Conservation (phyloP, 208 protist genomes). For the Trypanosoma grayi region DNA sequence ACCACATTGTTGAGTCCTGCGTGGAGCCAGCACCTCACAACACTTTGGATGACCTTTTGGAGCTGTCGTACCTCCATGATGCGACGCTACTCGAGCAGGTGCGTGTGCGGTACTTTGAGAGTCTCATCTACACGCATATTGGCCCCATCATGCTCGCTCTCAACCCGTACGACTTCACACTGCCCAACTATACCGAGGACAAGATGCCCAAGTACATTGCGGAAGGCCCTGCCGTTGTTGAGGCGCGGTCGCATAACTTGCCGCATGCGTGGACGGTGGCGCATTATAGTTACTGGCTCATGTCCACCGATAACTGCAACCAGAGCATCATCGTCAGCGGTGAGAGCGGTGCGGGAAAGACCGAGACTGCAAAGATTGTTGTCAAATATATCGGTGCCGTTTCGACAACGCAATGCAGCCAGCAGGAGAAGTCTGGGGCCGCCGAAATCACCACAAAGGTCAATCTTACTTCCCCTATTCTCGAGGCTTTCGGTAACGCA, state of each 20-base stretch:
- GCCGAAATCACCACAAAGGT: slow-evolving; percentile 28
- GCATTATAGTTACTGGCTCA: slow-evolving; percentile 41
- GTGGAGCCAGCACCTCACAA: slow-evolving; percentile 4
- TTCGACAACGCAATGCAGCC: slow-evolving; percentile 15
- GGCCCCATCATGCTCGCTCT: slow-evolving; percentile 43
- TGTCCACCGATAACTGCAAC: slow-evolving; percentile 25
- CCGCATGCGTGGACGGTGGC: slow-evolving; percentile 39
- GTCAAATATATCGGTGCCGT: slow-evolving; percentile 36
- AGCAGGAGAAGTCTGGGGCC: slow-evolving; percentile 9
- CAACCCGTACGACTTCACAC: slow-evolving; percentile 43
- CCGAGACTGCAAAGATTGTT: slow-evolving; percentile 40
- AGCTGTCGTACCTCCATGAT: slow-evolving; percentile 37
- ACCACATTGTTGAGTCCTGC: slow-evolving; percentile 23
- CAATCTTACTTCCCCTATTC: slow-evolving; percentile 34
- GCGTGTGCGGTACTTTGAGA: slow-evolving; percentile 34
- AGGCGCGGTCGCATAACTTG: slow-evolving; percentile 18
- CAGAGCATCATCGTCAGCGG: slow-evolving; percentile 51
- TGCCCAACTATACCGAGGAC: slow-evolving; percentile 30
- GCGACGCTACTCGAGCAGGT: slow-evolving; percentile 36
- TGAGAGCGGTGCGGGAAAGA: slow-evolving; percentile 50
- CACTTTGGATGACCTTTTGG: slow-evolving; percentile 30
- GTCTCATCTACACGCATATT: slow-evolving; percentile 48
- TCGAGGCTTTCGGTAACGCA: slow-evolving; percentile 64
- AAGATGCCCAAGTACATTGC: slow-evolving; percentile 35
- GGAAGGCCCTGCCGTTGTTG: slow-evolving; percentile 23